Percentiles rank a stretch among this genome's conserved stretches.
These are phyloP conservation scores for Aspergillus melleus DNA, from an alignment of 2,329 filamentous ascomycete species.

Conservation along the genomic window DNA sequence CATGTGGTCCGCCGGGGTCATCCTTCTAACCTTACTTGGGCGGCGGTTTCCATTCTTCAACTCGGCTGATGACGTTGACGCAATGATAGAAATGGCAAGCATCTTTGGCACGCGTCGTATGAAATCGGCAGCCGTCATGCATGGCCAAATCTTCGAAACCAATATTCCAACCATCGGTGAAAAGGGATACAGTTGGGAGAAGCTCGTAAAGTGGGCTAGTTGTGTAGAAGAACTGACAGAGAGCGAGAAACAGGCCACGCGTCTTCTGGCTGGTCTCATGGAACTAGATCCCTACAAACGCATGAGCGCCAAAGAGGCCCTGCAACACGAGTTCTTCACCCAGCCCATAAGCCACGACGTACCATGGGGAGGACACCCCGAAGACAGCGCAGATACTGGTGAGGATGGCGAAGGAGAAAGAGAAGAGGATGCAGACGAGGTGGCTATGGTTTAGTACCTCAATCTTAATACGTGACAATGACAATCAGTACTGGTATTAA, in stretches of 20 bases:
- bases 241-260: constrained; percentile 48
- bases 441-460: constrained; percentile 35
- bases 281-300: constrained; percentile 46
- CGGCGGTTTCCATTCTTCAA: constrained; percentile 98
- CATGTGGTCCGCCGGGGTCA: constrained; percentile 96
- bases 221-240: constrained; percentile 64
- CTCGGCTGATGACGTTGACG: constrained; percentile 95
- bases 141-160: constrained; percentile 90
- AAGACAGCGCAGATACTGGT: constrained; percentile 36
- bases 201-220: constrained; percentile 94
- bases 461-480: not conserved
- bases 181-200: constrained; percentile 82
- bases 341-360: constrained; percentile 42
- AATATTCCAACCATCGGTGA: constrained; percentile 88
- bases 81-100: constrained; percentile 94
- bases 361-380: constrained; percentile 40
- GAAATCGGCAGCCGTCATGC: constrained; percentile 76
- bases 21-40: constrained; percentile 89
- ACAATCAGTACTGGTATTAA: not conserved
- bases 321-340: constrained; percentile 48
- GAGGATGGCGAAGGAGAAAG: constrained; percentile 33
- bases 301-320: constrained; percentile 44
- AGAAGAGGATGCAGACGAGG: constrained; percentile 38
- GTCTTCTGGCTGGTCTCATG: constrained; percentile 43
- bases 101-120: constrained; percentile 87